Conservation (phyloP, 2,329 filamentous ascomycete species). For the Aureobasidium sp. region DNA sequence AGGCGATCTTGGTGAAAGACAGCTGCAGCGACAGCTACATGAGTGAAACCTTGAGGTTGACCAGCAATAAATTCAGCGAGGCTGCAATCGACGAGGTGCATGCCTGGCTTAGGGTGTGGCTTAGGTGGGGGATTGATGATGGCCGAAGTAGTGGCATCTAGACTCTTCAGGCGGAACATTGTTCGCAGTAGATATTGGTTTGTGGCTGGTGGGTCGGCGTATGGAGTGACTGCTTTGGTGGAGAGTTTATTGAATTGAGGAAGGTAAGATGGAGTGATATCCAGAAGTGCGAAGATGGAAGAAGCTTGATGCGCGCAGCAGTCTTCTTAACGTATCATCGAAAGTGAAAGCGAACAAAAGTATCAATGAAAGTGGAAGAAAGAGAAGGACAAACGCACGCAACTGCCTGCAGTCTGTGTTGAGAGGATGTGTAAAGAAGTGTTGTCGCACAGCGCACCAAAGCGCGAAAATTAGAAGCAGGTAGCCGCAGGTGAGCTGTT, state of each 20-base stretch:
- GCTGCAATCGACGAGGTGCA: not conserved
- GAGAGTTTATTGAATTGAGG: not conserved
- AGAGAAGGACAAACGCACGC: not conserved
- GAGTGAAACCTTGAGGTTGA: constrained; percentile 14
- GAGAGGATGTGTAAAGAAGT: not conserved
- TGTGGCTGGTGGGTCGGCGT: not conserved
- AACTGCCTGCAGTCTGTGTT: constrained; percentile 4
- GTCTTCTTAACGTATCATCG: not conserved
- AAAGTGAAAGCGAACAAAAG: not conserved
- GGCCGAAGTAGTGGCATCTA: constrained; percentile 8
- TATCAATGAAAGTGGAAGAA: not conserved
- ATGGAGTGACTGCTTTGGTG: not conserved
- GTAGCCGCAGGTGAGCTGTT: not conserved
- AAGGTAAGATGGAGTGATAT: not conserved
- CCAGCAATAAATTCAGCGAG: constrained; percentile 3
- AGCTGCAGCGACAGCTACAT: constrained; percentile 17
- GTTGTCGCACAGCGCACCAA: constrained; percentile 1
- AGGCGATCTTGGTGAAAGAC: constrained; percentile 25
- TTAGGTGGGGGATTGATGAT: constrained; percentile 14
- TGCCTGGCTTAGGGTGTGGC: constrained; percentile 8
- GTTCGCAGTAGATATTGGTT: not conserved
- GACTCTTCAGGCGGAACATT: constrained; percentile 18
- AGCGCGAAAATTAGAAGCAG: not conserved
- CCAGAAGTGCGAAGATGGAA: not conserved
- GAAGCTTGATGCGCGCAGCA: not conserved